Conservation (phyloP, 2,329 filamentous ascomycete species). For the Phoma sp. region DNA sequence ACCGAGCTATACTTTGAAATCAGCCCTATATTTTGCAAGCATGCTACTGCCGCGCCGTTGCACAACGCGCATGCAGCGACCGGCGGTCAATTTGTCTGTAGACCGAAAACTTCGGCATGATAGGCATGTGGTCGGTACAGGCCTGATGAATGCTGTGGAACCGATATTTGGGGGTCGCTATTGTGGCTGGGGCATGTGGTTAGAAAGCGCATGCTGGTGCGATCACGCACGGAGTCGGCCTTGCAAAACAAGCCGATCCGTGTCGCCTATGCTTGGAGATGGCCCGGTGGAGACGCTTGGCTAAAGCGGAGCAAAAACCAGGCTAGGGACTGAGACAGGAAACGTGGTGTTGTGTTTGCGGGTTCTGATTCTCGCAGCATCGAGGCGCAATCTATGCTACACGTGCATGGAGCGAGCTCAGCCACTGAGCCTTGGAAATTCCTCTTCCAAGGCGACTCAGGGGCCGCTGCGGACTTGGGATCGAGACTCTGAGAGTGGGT, state of each 20-base stretch:
- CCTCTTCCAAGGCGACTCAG: neutral
- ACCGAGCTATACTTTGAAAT: neutral
- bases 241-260: neutral
- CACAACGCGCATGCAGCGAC: conserved; percentile 4
- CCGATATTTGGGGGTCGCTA: neutral
- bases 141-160: neutral
- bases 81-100: conserved; percentile 3
- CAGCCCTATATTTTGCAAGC: conserved; percentile 12
- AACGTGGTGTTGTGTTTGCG: conserved; percentile 14
- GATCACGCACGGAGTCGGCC: neutral
- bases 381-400: conserved; percentile 1
- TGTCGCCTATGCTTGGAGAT: neutral
- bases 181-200: conserved; percentile 1
- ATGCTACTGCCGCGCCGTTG: conserved; percentile 9
- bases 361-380: conserved; percentile 2
- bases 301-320: conserved; percentile 3
- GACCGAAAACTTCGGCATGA: neutral
- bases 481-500: conserved; percentile 1
- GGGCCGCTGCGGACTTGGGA: conserved; percentile 2
- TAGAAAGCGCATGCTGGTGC: neutral
- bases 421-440: neutral
- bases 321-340: conserved; percentile 2
- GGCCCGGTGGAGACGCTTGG: neutral
- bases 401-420: conserved; percentile 6
- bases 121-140: neutral